These are phyloP conservation scores for Colletotrichum shisoi DNA, from an alignment of 2,329 filamentous ascomycete species.

Conservation along the genomic window DNA sequence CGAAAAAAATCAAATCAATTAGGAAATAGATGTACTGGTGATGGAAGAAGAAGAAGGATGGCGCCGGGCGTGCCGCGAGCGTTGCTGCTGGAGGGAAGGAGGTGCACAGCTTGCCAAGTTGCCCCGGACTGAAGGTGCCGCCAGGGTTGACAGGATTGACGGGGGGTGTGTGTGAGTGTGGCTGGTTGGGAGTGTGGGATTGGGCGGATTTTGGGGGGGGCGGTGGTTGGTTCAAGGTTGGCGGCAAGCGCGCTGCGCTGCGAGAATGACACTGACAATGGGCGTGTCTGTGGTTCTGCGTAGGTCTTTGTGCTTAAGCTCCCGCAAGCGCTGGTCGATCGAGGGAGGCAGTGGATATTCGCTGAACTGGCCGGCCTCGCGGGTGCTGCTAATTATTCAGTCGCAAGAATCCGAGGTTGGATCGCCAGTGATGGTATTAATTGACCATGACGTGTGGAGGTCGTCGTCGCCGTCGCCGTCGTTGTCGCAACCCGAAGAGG, in stretches of 20 bases:
- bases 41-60: background rate
- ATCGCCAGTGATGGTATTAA: no score
- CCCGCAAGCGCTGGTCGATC: no score
- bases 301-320: no score
- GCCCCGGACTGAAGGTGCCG: slow-evolving; percentile 39
- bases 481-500: slow-evolving; percentile 3
- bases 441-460: slow-evolving; percentile 12
- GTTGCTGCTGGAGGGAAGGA: slow-evolving; percentile 6
- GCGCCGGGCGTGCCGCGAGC: slow-evolving; percentile 10
- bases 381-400: no score
- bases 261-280: background rate
- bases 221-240: slow-evolving; percentile 25
- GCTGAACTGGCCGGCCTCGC: no score
- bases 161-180: no score
- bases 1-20: background rate
- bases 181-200: no score
- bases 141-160: slow-evolving; percentile 27
- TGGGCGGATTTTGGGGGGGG: slow-evolving; percentile 7
- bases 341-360: background rate
- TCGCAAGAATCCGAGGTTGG: no score
- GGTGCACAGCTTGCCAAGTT: slow-evolving; percentile 28
- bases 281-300: no score
- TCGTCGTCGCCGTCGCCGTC: background rate
- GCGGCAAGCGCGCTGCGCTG: slow-evolving; percentile 22
- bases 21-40: background rate